Conservation (phyloP, 1,139 yeast species). For the Protomyces pachydermus region DNA sequence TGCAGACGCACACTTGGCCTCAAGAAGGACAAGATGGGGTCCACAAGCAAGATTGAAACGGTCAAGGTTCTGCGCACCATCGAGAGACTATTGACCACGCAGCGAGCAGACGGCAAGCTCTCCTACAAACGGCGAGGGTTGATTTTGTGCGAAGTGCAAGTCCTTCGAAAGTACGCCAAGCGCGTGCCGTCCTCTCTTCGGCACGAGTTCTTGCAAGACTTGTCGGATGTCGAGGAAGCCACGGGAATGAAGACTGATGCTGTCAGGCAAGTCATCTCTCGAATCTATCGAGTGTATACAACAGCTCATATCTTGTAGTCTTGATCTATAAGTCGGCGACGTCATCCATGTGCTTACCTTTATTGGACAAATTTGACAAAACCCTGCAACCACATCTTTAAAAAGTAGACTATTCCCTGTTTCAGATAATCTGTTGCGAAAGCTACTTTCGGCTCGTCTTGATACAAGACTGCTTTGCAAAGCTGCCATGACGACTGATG, state of each 20-base stretch:
- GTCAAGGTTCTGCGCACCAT: conserved; percentile 53
- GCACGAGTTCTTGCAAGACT: conserved; percentile 33
- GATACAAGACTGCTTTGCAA: background rate
- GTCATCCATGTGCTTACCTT: too few species aligned
- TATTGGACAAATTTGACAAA: too few species aligned
- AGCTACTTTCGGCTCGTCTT: background rate
- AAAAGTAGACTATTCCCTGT: too few species aligned
- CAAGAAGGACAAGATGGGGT: conserved; percentile 37
- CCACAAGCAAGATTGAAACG: conserved; percentile 43
- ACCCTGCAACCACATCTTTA: too few species aligned
- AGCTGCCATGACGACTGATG: background rate
- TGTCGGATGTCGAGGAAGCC: conserved; percentile 33
- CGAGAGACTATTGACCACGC: conserved; percentile 48
- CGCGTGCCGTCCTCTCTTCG: conserved; percentile 30
- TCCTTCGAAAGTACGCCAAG: conserved; percentile 29
- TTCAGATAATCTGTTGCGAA: background rate
- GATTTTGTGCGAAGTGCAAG: conserved; percentile 35
- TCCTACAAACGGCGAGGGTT: conserved; percentile 35
- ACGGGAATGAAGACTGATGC: conserved; percentile 28
- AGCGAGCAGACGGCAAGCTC: conserved; percentile 30
- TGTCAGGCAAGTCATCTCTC: conserved; percentile 30
- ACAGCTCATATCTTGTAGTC: background rate
- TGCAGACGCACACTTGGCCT: conserved; percentile 27
- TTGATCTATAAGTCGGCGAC: background rate
- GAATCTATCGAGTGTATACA: conserved; percentile 34